Conservation (phyloP, 306 rosid species). For the Castanea sativa region DNA sequence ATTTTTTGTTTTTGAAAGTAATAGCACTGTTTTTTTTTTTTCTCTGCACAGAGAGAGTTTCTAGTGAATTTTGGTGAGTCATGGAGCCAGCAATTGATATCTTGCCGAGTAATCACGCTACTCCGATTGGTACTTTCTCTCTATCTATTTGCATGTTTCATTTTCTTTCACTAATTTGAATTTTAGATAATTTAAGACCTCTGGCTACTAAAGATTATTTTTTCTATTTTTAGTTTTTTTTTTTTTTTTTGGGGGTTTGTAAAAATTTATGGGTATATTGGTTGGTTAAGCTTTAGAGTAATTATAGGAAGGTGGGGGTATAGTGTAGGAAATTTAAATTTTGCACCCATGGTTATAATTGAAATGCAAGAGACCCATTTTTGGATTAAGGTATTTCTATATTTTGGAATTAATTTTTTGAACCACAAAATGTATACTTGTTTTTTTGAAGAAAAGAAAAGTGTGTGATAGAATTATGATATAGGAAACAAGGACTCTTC, state of each 20-base stretch:
- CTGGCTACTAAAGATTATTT: not conserved
- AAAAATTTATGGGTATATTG: not conserved
- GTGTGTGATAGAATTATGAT: not conserved
- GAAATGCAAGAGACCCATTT: too few relatives aligned
- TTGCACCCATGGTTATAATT: too few relatives aligned
- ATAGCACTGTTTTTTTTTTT: not conserved
- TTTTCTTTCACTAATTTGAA: not conserved
- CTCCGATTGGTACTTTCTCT: constrained; percentile 16
- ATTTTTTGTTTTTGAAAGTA: not conserved
- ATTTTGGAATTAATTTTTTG: not conserved
- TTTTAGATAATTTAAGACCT: not conserved
- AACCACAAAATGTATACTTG: not conserved
- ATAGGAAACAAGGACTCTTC: too few relatives aligned
- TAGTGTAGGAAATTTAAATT: too few relatives aligned
- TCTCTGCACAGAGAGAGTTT: constrained; percentile 28
- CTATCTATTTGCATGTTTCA: not conserved
- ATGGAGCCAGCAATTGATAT: constrained; percentile 42
- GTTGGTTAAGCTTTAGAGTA: not conserved
- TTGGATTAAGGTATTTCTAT: not conserved
- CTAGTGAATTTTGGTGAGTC: not conserved
- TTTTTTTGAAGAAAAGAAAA: not conserved
- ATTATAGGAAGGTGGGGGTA: not conserved
- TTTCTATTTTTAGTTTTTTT: too few relatives aligned
- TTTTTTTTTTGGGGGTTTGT: not conserved
- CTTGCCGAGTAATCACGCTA: constrained; percentile 16